Conservation (phyloP, 2,329 filamentous ascomycete species). For the Aspergillus sp. region DNA sequence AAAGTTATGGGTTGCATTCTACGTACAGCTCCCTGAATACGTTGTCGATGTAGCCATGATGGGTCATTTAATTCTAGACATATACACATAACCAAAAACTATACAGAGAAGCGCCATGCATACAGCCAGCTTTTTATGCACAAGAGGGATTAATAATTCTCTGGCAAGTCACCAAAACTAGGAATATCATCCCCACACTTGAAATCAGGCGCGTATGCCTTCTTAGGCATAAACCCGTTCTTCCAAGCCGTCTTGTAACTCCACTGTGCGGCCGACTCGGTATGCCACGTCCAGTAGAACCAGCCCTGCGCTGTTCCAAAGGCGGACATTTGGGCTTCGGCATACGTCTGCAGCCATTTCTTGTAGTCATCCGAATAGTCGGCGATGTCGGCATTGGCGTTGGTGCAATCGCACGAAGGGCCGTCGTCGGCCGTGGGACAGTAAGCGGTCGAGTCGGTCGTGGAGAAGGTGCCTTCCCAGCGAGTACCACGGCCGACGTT, state of each 20-base stretch:
- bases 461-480: slow-evolving; percentile 79
- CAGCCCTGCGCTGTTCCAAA: slow-evolving; percentile 95
- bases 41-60: not conserved
- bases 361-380: slow-evolving; percentile 75
- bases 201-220: slow-evolving; percentile 70
- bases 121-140: not conserved
- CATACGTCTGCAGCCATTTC: slow-evolving; percentile 82
- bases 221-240: slow-evolving; percentile 72
- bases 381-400: slow-evolving; percentile 71
- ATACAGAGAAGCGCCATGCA: not conserved
- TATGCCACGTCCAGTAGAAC: slow-evolving; percentile 99
- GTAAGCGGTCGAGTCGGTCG: slow-evolving; percentile 67
- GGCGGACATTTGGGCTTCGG: slow-evolving; percentile 90
- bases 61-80: not conserved
- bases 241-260: slow-evolving; percentile 66
- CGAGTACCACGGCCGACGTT: slow-evolving; percentile 85
- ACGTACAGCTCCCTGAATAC: too few species aligned
- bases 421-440: slow-evolving; percentile 66
- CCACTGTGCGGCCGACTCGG: slow-evolving; percentile 84
- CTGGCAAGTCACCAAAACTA: slow-evolving; percentile 45
- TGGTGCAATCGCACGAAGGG: slow-evolving; percentile 67
- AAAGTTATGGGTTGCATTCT: too few species aligned
- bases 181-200: slow-evolving; percentile 57
- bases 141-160: slow-evolving; percentile 38
- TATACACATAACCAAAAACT: not conserved